These are phyloP conservation scores for Prosopis cineraria DNA, from an alignment of 306 rosid species.

Conservation along the genomic window DNA sequence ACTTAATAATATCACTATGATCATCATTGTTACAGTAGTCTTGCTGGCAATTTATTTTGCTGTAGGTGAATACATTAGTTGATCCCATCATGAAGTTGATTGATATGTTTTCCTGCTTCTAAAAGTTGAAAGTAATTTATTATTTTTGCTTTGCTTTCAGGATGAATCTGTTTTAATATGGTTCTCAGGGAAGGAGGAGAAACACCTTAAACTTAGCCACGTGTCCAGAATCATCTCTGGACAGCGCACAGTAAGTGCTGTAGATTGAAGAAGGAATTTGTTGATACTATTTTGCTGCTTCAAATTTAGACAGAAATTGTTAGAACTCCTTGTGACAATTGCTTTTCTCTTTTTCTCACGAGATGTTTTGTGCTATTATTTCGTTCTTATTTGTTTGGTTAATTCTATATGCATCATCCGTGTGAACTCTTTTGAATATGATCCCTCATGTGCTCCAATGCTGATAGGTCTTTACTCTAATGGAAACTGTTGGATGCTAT, in stretches of 20 bases:
- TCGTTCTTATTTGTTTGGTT: constrained; percentile 26
- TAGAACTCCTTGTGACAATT: constrained; percentile 20
- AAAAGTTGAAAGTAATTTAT: constrained; percentile 30
- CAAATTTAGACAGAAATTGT: constrained; percentile 22
- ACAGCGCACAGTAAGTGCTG: constrained; percentile 88
- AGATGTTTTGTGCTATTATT: constrained; percentile 20
- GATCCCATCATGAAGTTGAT: constrained; percentile 25
- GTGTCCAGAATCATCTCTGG: constrained; percentile 97
- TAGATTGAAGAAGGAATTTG: constrained; percentile 26
- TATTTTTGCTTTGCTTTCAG: constrained; percentile 55
- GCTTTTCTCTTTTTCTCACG: not conserved
- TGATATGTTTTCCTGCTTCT: constrained; percentile 29
- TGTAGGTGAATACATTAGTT: constrained; percentile 14
- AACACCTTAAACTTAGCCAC: constrained; percentile 85
- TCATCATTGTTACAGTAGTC: constrained; percentile 22
- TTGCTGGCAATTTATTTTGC: constrained; percentile 17
- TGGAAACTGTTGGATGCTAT: constrained; percentile 27
- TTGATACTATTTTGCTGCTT: constrained; percentile 32
- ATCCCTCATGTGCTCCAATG: constrained; percentile 2
- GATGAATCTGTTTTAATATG: constrained; percentile 95
- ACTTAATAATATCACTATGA: constrained; percentile 7
- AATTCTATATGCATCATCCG: constrained; percentile 10
- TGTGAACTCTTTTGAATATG: constrained; percentile 29
- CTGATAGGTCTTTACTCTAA: not conserved
- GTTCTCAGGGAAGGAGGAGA: constrained; percentile 98